A percentile compares a stretch with the other conserved stretches of the same genome.
Evolutionary conservation across 2,329 filamentous ascomycete species (phyloP).

Genomic region (Penicillium sp.): DNA sequence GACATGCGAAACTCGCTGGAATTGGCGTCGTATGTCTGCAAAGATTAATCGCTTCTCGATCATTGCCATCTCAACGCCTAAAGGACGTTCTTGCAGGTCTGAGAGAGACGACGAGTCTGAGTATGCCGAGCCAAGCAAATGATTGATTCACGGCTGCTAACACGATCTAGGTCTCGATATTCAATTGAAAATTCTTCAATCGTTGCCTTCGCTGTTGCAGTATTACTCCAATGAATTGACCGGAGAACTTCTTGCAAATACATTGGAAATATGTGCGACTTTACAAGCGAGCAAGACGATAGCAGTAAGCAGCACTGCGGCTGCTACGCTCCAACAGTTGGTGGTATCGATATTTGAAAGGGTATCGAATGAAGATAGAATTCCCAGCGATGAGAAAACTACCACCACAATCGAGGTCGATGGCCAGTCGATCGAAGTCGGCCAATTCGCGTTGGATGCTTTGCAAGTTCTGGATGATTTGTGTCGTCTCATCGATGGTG

Average conservation of each 20-base stretch:
- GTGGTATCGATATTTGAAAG: slow-evolving; percentile 93
- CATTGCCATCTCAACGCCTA: slow-evolving; percentile 73
- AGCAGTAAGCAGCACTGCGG: slow-evolving; percentile 92
- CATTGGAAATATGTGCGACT: slow-evolving; percentile 86
- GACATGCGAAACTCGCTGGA: slow-evolving; percentile 83
- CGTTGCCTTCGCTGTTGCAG: slow-evolving; percentile 81
- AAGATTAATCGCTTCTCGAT: slow-evolving; percentile 77
- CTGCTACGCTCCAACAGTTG: slow-evolving; percentile 92
- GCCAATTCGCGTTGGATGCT: slow-evolving; percentile 78
- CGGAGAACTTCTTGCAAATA: slow-evolving; percentile 75
- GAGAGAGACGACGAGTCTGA: slow-evolving; percentile 71
- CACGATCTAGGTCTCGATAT: slow-evolving; percentile 66
- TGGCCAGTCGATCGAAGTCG: slow-evolving; percentile 64
- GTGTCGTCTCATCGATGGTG: slow-evolving; percentile 80
- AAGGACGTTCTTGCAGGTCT: slow-evolving; percentile 86
- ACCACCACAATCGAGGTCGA: slow-evolving; percentile 67
- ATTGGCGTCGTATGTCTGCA: slow-evolving; percentile 88
- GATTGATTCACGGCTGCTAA: slow-evolving; percentile 20
- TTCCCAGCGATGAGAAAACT: slow-evolving; percentile 50
- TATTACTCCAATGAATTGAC: slow-evolving; percentile 82
- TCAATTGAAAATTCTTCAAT: slow-evolving; percentile 93
- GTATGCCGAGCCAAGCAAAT: slow-evolving; percentile 48
- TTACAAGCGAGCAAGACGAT: slow-evolving; percentile 88
- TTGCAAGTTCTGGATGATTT: slow-evolving; percentile 86
- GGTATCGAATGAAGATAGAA: slow-evolving; percentile 72